Evolutionary conservation across 2,329 filamentous ascomycete genomes (phyloP), one percentile per base, ranked within the genome.

Genomic region (Microcera coccophila): DNA sequence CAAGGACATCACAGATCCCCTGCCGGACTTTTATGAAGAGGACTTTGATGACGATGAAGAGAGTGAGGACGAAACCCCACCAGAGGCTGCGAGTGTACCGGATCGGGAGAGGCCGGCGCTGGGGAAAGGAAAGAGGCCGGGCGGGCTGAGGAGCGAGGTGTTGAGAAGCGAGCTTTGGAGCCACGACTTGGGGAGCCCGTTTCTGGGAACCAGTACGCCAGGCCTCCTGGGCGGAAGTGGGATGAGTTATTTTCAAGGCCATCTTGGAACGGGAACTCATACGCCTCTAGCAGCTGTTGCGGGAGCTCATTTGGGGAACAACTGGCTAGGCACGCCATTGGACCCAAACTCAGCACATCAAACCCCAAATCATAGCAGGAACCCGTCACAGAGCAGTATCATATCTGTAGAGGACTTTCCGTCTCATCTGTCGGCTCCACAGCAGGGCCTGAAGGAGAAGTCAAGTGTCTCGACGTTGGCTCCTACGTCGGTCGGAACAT

Each of bases 21-120:
- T 97, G 45, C 84, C 90, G 1, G 93, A 98, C 59, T 98, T 98
- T 62, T 98, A 98, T 71, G 93, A 96, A 57, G 83, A 87, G 54
- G 81, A 86, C 19, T 72, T 82, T 28, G 77, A 81, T 11, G 73
- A 63, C 3, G n/a, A n/a, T n/a, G 65, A 62, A 3, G 63, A 63
- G 2, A 66, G 66, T n/a, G 67, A 69, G 14, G 59, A 65, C 5
- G 53, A 57, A 15, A 45, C 49, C 4, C 46, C 47, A 3, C 51
- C 48, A 2, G 47, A 50, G 16, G 50, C 49, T 17, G 33, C 45
- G 37, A 58, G 49, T 39, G 44, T 56, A 26, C 31, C 45, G n/a
- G 48, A 44, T 37, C 42, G 45, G 20, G 48, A 47, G 16, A 42
- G 48, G 8, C 28, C 35, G 7, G 32, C 19, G 7, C 41, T 28